Percentiles rank a stretch among this genome's conserved stretches.
These are phyloP conservation scores for Solanum chiquidenum DNA, from an alignment of 257 asterid species.

Conservation along the genomic window DNA sequence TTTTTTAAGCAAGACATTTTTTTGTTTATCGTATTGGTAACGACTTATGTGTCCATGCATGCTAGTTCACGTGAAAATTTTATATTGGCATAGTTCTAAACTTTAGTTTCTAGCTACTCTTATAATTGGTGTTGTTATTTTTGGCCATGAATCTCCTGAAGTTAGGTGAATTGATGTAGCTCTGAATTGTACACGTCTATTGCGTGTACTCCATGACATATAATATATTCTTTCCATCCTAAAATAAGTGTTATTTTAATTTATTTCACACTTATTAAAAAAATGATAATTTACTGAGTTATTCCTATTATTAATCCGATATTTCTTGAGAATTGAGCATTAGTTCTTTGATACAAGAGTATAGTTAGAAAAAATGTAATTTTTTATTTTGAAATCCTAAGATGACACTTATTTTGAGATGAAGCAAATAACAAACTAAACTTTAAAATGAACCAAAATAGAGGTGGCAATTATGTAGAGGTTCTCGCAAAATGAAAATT, in stretches of 20 bases:
- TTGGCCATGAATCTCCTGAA: conserved; percentile 10
- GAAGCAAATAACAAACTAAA: neutral
- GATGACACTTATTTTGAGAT: neutral
- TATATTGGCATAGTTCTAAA: neutral
- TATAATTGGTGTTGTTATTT: neutral
- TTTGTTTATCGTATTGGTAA: neutral
- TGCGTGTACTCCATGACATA: neutral
- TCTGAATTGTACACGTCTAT: neutral
- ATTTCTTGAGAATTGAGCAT: neutral
- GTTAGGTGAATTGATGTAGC: neutral
- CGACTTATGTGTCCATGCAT: neutral
- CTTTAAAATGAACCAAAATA: neutral
- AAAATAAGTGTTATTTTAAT: neutral
- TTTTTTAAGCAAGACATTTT: neutral
- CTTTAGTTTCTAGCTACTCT: neutral
- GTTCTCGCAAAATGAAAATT: neutral
- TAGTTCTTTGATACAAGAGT: rapidly evolving
- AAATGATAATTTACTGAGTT: neutral
- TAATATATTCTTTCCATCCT: rapidly evolving
- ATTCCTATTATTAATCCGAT: neutral
- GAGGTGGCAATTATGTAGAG: neutral
- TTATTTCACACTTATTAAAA: neutral
- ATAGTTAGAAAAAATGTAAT: neutral
- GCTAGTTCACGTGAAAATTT: neutral
- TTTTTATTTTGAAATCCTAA: neutral